Percentiles rank a stretch among this genome's conserved stretches.
Evolutionary conservation across 1,139 yeast genomes (phyloP).

Genomic region (Geotrichum histeridarum): DNA sequence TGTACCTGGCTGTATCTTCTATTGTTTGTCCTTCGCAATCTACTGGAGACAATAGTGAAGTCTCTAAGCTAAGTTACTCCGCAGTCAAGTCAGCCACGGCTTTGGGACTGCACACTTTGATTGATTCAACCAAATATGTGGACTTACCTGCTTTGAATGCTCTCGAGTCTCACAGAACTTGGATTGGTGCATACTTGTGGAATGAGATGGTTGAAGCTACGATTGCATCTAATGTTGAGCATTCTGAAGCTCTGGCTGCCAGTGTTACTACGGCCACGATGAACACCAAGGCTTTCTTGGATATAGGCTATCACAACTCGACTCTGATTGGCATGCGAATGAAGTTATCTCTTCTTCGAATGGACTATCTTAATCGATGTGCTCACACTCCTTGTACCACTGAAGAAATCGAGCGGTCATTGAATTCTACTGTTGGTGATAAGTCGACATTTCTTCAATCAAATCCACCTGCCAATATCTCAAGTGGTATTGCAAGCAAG

Average conservation of each 20-base stretch:
- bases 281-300: constrained; percentile 5
- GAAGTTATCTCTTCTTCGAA: not conserved
- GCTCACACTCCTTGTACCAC: not conserved
- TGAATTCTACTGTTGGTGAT: constrained; percentile 3
- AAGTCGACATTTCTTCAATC: not conserved
- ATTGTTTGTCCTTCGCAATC: constrained; percentile 1
- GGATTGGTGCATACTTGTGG: constrained; percentile 10
- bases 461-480: constrained; percentile 5
- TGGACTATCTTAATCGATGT: not conserved
- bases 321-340: not conserved
- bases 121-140: constrained; percentile 1
- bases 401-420: not conserved
- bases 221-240: not conserved
- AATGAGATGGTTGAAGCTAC: not conserved
- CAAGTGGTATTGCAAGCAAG: constrained; percentile 5
- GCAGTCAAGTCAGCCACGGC: constrained; percentile 1
- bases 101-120: constrained; percentile 2
- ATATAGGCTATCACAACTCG: constrained; percentile 5
- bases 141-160: constrained; percentile 8
- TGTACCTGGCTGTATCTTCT: not conserved
- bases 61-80: not conserved
- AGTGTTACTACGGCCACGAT: not conserved
- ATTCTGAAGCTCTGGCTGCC: not conserved
- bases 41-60: not conserved
- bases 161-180: constrained; percentile 13